Evolutionary conservation across 2,329 filamentous ascomycete genomes (phyloP), one percentile per base, ranked within the genome.

Genomic region (Exophiala sideris): DNA sequence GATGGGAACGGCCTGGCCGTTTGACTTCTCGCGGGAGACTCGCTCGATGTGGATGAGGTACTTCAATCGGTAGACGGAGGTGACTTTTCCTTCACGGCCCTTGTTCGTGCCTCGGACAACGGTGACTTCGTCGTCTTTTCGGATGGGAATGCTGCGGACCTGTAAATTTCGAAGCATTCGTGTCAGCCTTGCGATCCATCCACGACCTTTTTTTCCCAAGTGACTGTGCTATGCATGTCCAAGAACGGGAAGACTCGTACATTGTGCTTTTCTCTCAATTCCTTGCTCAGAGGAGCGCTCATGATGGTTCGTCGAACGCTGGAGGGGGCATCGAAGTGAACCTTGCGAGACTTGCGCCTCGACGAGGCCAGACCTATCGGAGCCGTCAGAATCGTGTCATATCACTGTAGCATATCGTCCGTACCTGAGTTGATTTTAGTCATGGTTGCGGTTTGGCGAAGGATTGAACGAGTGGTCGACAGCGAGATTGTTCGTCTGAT

Each of bases 201-300:
- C 32, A 44, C n/a, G 21, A 10, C 24, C 38, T 40, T 7, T 29
- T 47, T 8, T 32, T 20, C 20, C 40, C 14, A 18, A 40, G 24
- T 6, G 2, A 42, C n/a, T 3, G 16, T 8, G 7, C 7, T 29
- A 3, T 29, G 32, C 3, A n/a, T 50, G n/a, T 12, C 32, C 1
- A 8, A 14, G 24, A 20, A 11, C 34, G 18, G 35, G 42, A 20
- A 16, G 36, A 33, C 53, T 74, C 88, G 67, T 83, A 96, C 94
- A 79, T 95, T 95, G 88, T 99, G 89, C 86, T 99, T 94, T 80
- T 96, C 91, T 74, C 91, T 87, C 75, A 99, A 86, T 82, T 99
- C 94, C 84, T 96, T 95, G 82, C 83, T 88, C 68, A 96, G 84
- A 70, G 89, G 88, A 67, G 94, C 91, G 81, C 88, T 92, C 91